Evolutionary conservation across 108 stramenopile species (phyloP), one percentile per base, ranked within the genome.

Genomic region (Cyclostephanos invisitatus): DNA sequence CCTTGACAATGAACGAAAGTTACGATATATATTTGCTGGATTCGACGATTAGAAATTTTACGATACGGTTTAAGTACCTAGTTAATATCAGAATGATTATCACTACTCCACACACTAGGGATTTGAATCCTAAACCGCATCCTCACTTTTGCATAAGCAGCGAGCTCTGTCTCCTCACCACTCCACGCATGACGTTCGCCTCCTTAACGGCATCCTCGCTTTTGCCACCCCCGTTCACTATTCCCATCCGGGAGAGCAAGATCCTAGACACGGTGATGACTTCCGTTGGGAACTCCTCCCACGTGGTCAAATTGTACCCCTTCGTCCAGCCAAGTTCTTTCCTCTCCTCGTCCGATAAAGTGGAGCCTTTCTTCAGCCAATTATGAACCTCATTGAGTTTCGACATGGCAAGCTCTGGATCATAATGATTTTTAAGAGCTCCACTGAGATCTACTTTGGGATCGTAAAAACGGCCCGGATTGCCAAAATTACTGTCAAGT

Each of bases 381-480:
- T 79, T 67, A 35, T 87, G 82, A 70, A 36, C 64, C 54, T 85
- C 73, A 22, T 56, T 47, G 25, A 87, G 20, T 24, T 83, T 83
- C 17, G 50, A 14, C 28, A 62, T 55, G 11, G 56, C 86, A 1
- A 74, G 54, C 18, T 75, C 70, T 38, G 86, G 80, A 61, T 87
- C 64, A 40, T 68, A 73, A 53, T 87, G 86, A 50, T 83, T 48
- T 56, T 79, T 67, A n/a, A 87, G 75, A 15, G 84, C 82, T 49
- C 72, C 66, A 3, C 57, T 70, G 14, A 75, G 49, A 59, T 87
- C 82, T 12, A 73, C 58, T 11, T 55, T 72, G 18, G 74, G 64
- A 66, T 78, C 70, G 54, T 81, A 83, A 8, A 82, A 62, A 18
- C 86, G 73, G 11, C 86, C 86, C 9, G 77, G 66, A 56, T 87